Conservation (phyloP, 1,139 yeast genomes). For the Suhomyces choctaworum region DNA sequence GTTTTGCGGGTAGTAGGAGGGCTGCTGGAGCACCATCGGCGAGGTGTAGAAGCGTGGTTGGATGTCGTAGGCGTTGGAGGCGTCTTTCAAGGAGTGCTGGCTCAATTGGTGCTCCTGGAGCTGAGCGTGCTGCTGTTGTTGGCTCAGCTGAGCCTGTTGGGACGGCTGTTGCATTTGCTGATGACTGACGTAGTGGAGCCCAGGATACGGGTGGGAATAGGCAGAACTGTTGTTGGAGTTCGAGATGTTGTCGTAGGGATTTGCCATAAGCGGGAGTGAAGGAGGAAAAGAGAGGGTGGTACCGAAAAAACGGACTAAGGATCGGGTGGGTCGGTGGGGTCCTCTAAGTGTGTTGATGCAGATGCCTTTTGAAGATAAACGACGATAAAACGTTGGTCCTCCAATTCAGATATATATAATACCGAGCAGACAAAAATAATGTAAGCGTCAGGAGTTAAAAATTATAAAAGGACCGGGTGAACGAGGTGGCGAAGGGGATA, state of each 20-base stretch:
- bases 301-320: neutral
- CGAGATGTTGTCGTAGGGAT: slow-evolving; percentile 7
- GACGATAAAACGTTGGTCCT: slow-evolving; percentile 1
- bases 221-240: slow-evolving; percentile 4
- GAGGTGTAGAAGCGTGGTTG: slow-evolving; percentile 24
- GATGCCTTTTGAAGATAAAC: neutral
- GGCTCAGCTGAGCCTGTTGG: slow-evolving; percentile 10
- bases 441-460: slow-evolving; percentile 9
- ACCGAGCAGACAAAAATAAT: slow-evolving; percentile 7
- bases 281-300: slow-evolving; percentile 1
- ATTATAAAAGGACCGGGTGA: neutral
- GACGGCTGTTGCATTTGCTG: slow-evolving; percentile 14
- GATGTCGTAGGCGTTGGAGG: slow-evolving; percentile 13
- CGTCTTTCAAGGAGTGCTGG: slow-evolving; percentile 11
- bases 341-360: neutral
- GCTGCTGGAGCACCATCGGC: slow-evolving; percentile 26
- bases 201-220: slow-evolving; percentile 8
- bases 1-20: slow-evolving; percentile 19
- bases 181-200: slow-evolving; percentile 8
- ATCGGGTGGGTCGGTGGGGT: neutral
- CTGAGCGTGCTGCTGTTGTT: slow-evolving; percentile 8
- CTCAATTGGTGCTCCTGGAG: slow-evolving; percentile 12
- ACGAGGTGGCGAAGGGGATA: no score
- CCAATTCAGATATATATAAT: slow-evolving; percentile 9
- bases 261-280: slow-evolving; percentile 2